Conservation (phyloP, 805 yeast species). For the Nakazawaea laoshanensis region DNA sequence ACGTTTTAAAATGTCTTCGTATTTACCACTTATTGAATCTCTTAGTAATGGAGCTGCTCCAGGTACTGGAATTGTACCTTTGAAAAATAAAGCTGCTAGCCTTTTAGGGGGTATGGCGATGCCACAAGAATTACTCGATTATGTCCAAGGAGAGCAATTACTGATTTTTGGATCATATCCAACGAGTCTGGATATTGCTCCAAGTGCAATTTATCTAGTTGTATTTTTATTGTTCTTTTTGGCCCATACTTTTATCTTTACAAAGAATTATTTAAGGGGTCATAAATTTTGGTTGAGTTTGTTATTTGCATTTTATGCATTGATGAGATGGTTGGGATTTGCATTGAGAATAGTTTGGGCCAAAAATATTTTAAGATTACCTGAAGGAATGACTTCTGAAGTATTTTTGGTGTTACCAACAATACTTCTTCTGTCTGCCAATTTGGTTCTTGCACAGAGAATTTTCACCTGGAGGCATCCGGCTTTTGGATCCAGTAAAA, state of each 20-base stretch:
- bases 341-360: constrained; percentile 54
- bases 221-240: constrained; percentile 40
- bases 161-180: constrained; percentile 64
- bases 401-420: constrained; percentile 51
- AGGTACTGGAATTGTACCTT: constrained; percentile 38
- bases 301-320: constrained; percentile 44
- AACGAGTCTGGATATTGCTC: constrained; percentile 41
- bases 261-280: constrained; percentile 40
- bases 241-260: constrained; percentile 38
- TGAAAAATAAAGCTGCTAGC: constrained; percentile 24
- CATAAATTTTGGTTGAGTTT: constrained; percentile 52
- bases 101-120: constrained; percentile 25
- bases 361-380: constrained; percentile 33
- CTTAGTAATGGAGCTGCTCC: constrained; percentile 34
- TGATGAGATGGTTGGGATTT: constrained; percentile 50
- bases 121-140: constrained; percentile 30
- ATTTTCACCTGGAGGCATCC: constrained; percentile 76
- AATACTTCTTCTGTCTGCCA: constrained; percentile 49
- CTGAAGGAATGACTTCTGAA: constrained; percentile 46
- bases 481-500: constrained; percentile 45
- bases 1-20: no score
- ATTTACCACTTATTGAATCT: no score
- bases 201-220: constrained; percentile 48
- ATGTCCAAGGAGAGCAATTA: constrained; percentile 31
- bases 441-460: constrained; percentile 62